Evolutionary conservation across 257 asterid species (phyloP).

Genomic region (Salvia hispanica): DNA sequence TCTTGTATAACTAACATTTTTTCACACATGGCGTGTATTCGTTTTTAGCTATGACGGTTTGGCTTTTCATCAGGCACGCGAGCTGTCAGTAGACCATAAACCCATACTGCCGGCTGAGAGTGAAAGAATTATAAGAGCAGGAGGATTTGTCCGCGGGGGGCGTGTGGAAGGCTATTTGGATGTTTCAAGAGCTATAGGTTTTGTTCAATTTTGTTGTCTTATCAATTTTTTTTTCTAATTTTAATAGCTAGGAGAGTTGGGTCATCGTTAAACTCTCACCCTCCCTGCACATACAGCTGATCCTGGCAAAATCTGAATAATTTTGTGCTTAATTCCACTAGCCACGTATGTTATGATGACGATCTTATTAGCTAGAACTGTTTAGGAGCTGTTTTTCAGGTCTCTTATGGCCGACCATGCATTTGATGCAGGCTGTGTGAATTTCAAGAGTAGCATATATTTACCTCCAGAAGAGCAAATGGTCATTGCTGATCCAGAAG

Average conservation of each 20-base stretch:
- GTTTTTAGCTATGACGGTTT: conserved; percentile 2
- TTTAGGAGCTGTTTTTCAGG: conserved; percentile 6
- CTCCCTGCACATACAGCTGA: not conserved
- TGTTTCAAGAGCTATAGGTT: conserved; percentile 96
- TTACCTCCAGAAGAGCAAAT: conserved; percentile 87
- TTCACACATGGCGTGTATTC: not conserved
- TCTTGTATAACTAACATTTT: conserved; percentile 7
- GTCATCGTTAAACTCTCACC: not conserved
- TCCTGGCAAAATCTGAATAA: not conserved
- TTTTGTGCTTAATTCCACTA: not conserved
- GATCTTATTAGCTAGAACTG: not conserved
- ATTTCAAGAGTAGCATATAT: conserved; percentile 94
- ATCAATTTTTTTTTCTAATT: conserved; percentile 1
- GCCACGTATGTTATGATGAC: not conserved
- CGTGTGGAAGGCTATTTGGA: conserved; percentile 93
- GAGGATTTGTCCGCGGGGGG: conserved; percentile 94
- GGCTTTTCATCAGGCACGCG: conserved; percentile 63
- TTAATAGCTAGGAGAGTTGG: not conserved
- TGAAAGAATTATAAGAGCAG: conserved; percentile 87
- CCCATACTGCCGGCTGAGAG: conserved; percentile 92
- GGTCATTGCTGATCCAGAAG: conserved; percentile 92
- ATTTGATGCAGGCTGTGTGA: conserved; percentile 85
- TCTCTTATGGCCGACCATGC: conserved; percentile 4
- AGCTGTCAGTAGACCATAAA: conserved; percentile 95
- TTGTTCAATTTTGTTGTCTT: conserved; percentile 2